Evolutionary conservation across 1,284 basidiomycete genomes (phyloP), one percentile per base, ranked within the genome.

Genomic region (Schizophyllum amplum): DNA sequence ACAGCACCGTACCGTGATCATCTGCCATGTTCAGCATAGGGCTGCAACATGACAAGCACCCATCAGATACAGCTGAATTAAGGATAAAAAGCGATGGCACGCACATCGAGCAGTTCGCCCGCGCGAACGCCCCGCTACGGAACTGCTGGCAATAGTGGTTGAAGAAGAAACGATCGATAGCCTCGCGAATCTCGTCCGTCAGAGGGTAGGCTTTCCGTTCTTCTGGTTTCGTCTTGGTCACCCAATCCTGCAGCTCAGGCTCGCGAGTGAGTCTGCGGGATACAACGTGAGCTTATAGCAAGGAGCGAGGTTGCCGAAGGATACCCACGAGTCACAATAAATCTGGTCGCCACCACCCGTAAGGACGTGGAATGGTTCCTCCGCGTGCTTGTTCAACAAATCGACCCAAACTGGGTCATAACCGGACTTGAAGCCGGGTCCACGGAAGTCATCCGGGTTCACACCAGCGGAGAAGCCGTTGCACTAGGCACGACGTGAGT

Each of bases 371-470:
- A 92, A 96, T 0, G 95, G 94, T 59, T 78, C 75, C 63, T 84
- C 78, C 1, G 80, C 77, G 66, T 99, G 96, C 63, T 90, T 86
- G 48, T 80, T 74, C 25, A 99, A 79, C 47, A 98, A 71, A 71
- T 99, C 95, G 63, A 87, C 80, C 96, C 96, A 99, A 7, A 98
- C 84, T 9, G 91, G 92, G 69, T 94, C 92, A 66, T 90, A 94
- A 0, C 92, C 88, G 55, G 74, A 84, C 60, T 79, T 81, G 68
- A 84, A 92, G 0, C 88, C 83, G 23, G 87, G 82, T 51, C 89
- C 81, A 59, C 80, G 77, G 71, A 91, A 91, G 57, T 90, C 86
- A 62, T 90, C 88, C 55, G 83, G 81, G 64, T 91, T 90, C 21
- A 91, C 78, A 46, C 90, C 90, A 11, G 87, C 77, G 53, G 86